These are phyloP conservation scores for Sclerotinia spermophila DNA, from an alignment of 2,329 filamentous ascomycete genomes.

Conservation along the genomic window DNA sequence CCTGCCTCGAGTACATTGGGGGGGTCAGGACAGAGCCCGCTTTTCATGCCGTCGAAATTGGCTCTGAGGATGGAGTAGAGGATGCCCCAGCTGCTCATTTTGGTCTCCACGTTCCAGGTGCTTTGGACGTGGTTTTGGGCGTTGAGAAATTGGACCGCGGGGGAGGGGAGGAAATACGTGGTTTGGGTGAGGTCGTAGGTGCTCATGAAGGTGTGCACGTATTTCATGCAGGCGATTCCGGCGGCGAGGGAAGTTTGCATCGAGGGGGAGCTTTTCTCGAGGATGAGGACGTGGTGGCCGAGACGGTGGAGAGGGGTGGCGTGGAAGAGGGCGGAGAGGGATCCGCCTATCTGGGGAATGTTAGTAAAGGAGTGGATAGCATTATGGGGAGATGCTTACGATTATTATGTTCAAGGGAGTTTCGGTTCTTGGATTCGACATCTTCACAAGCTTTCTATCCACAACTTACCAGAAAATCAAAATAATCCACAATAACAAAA, in stretches of 20 bases:
- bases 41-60: slow-evolving; percentile 26
- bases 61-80: slow-evolving; percentile 25
- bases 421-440: too few species aligned
- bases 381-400: too few species aligned
- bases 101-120: background rate
- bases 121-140: background rate
- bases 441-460: too few species aligned
- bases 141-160: slow-evolving; percentile 7
- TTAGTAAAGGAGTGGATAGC: too few species aligned
- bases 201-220: background rate
- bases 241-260: background rate
- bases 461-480: too few species aligned
- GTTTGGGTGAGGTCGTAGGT: background rate
- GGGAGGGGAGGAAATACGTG: too few species aligned
- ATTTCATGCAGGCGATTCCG: slow-evolving; percentile 6
- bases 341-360: background rate
- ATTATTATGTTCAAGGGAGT: background rate
- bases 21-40: slow-evolving; percentile 5
- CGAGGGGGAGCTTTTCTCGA: background rate
- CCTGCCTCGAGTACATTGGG: background rate
- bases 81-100: slow-evolving; percentile 22
- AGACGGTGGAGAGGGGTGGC: background rate
- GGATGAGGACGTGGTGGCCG: background rate
- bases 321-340: background rate
- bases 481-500: too few species aligned